Conservation (phyloP, 371 early-diverging fungal species). For the Furculomyces boomerangus region DNA sequence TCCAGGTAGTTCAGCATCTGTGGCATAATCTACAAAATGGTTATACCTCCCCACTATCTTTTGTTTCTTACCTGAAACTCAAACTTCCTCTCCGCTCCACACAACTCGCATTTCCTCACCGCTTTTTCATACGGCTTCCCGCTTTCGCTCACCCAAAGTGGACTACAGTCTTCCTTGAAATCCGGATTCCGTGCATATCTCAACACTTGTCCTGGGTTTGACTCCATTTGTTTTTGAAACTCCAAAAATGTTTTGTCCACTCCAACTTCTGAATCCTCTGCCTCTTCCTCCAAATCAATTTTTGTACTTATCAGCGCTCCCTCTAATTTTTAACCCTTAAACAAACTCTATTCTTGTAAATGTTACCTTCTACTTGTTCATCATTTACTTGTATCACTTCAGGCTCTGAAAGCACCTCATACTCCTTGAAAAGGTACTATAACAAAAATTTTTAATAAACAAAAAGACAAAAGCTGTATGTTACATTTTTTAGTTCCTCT, state of each 20-base stretch:
- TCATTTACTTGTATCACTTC: constrained; percentile 3
- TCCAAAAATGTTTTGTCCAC: constrained; percentile 78
- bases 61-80: constrained; percentile 89
- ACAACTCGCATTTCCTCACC: constrained; percentile 55
- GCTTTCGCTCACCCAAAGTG: constrained; percentile 62
- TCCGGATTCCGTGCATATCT: constrained; percentile 62
- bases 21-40: constrained; percentile 35
- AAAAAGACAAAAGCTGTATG: constrained; percentile 23
- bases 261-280: constrained; percentile 36
- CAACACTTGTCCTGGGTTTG: constrained; percentile 71
- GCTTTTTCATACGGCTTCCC: constrained; percentile 34
- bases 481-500: neutral
- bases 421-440: neutral
- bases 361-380: neutral
- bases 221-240: constrained; percentile 70
- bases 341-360: neutral
- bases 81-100: constrained; percentile 56
- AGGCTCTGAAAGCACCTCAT: constrained; percentile 3
- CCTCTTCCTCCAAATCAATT: constrained; percentile 16
- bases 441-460: constrained; percentile 41
- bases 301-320: constrained; percentile 13
- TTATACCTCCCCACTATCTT: neutral
- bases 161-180: constrained; percentile 29
- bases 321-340: neutral
- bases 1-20: constrained; percentile 63